These are phyloP conservation scores for Sporothrix inflata DNA, from an alignment of 2,329 filamentous ascomycete species.

Conservation along the genomic window DNA sequence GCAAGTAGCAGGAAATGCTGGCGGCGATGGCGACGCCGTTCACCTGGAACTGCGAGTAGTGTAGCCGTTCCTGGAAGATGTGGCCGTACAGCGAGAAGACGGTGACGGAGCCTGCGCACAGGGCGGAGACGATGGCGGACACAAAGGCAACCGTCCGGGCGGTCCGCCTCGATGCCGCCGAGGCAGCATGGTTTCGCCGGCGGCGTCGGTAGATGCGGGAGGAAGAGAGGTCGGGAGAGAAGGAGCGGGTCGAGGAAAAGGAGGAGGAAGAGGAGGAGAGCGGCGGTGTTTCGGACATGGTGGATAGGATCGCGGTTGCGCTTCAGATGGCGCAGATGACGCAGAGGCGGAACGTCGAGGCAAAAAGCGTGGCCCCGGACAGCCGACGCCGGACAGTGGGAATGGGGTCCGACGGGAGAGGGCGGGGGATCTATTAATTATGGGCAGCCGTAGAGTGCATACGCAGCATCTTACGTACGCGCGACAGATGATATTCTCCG, in stretches of 20 bases:
- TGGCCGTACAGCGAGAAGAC: slow-evolving; percentile 94
- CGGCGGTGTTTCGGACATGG: slow-evolving; percentile 25
- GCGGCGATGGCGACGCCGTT: slow-evolving; percentile 87
- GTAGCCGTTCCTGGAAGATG: slow-evolving; percentile 81
- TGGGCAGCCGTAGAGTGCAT: slow-evolving; percentile 13
- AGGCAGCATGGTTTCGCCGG: slow-evolving; percentile 29
- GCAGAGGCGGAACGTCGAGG: not conserved
- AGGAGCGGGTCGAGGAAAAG: slow-evolving; percentile 28
- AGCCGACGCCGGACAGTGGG: not conserved
- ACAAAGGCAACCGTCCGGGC: slow-evolving; percentile 55
- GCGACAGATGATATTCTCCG: slow-evolving; percentile 8
- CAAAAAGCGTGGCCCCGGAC: not conserved
- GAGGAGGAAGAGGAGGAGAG: slow-evolving; percentile 28
- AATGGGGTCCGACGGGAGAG: not conserved
- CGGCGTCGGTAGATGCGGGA: slow-evolving; percentile 25
- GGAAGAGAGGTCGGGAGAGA: slow-evolving; percentile 28
- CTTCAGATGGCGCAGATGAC: not conserved
- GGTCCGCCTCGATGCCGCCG: slow-evolving; percentile 37
- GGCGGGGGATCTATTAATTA: not conserved
- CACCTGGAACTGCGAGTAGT: slow-evolving; percentile 89
- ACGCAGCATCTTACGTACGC: slow-evolving; percentile 18
- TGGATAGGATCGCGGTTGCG: not conserved
- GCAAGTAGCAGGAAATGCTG: slow-evolving; percentile 86
- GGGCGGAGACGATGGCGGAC: slow-evolving; percentile 58
- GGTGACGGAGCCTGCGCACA: slow-evolving; percentile 89